Base-by-base conservation (phyloP, 768 basidiomycete species). In the Coprinopsis marcescibilis region DNA sequence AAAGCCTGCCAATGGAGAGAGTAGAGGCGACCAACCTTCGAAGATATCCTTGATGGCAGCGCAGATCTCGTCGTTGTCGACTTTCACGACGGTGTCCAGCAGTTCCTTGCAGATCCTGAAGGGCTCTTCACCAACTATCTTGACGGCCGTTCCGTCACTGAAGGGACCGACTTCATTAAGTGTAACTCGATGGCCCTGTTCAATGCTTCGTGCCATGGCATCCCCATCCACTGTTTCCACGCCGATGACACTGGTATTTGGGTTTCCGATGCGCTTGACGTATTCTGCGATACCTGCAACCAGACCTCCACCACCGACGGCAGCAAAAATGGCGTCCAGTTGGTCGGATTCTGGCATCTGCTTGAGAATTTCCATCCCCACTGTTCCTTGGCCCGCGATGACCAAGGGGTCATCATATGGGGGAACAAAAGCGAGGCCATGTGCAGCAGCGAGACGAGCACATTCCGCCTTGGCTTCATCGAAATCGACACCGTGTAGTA, bases 41-140 rank as follows among this genome's bases (percentile, higher is more conserved):
- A 98, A 99, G 24, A 98, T 86, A 58, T 99, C 96, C 67, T 98
- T 98, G 69, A 98, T 97, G 4, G 93, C 93, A 5, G 96, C 96
- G 60, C 96, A 99, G 36, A 99, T 82, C 63, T 95, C 95, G 60
- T 99, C 96, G 52, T 96, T 98, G 60, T 89, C 80, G 24, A 86
- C 89, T 58, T 85, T 78, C 41, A 93, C 80, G 26, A 98, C 66
- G 2, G 78, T 82, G 55, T 97, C 92, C 15, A 98, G 65, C 29
- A 89, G 72, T 38, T 85, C 72, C 63, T 87, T 75, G 67, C 95
- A 98, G 51, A 99, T 80, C 49, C 95, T 78, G 68, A 97, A 96
- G 0, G 91, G 83, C 62, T 99, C 96, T 64, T 84, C 86, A 17
- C 96, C 96, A 2, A 99, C 94, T 40, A 93, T 77, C 64, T 88